Evolutionary conservation across 2,329 filamentous ascomycete species (phyloP), one percentile per base, ranked within the genome.

Genomic region (Sphaerulina vaccinii): DNA sequence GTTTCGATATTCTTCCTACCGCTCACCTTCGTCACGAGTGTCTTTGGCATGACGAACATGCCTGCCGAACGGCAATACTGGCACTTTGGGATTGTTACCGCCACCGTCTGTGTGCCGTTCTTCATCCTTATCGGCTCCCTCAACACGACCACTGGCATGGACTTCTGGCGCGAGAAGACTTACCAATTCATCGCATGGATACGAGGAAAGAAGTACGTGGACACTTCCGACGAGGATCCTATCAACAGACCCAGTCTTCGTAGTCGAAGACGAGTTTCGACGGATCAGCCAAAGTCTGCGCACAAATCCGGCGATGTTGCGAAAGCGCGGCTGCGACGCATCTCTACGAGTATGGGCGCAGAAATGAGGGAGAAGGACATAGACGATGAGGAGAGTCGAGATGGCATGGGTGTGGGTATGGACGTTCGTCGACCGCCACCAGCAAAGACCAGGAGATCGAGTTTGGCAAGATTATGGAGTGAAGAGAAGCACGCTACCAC

Each of bases 1-100:
- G 80, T 83, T 29, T 81, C 78, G 40, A 78, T 84, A 63, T 75
- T 84, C 57, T 84, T 84, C 62, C 70, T 84, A 16, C 82, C 81
- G 2, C 67, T 84, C 18, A 83, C 80, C 0, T 84, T 84, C 62
- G 80, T 83, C 5, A 83, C 81, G 58, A 79, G 76, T 27, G 76
- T 84, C 45, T 63, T 61, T 82, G 43, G 80, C 33, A 76, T 75
- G 72, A 74, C 71, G 1, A 73, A 75, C 51, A 75, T 76, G 71
- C 65, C 69, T 1, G 65, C 61, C 1, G 58, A 69, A 2, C 67
- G 59, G 5, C 11, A 59, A 4, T 73, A 68, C 47, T 68, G 69
- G 62, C 62, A 64, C 3, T 75, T 76, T 50, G 73, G 67, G 13
- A 62, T 75, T 13, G 73, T 73, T 5, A 66, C 71, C 1, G 65